Evolutionary conservation across 2,329 filamentous ascomycete genomes (phyloP), one percentile per base, ranked within the genome.

Genomic region (Aspergillus sp.): DNA sequence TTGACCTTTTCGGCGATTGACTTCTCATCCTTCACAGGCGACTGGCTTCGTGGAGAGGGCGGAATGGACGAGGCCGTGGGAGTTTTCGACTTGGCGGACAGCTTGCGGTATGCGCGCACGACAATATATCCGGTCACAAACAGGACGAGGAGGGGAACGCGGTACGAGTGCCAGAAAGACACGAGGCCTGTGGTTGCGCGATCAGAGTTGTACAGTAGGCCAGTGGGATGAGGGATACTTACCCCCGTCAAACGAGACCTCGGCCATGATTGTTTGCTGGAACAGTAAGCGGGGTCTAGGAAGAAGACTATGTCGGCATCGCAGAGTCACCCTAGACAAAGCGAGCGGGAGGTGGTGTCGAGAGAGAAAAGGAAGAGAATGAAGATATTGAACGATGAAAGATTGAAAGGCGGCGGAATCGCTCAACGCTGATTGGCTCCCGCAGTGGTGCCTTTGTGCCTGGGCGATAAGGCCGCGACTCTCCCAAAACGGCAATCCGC

Each of bases 141-240:
- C 13, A 68, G 66, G 38, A 78, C 54, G 36, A 81, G 67, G 36
- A 80, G 63, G 11, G 73, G 71, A 19, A 77, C 64, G 56, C 78
- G 75, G 63, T 77, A 74, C 16, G 65, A 60, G 64, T 81, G 78
- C 78, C 78, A 81, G 53, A 72, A 51, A 55, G 68, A 65, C 51
- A 77, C 59, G 9, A 73, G 43, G 49, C 67, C 75, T 77, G 14
- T 19, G 16, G n/a, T n/a, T 19, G 36, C 11, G 45, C 3, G 19
- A 19, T 32, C 16, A 47, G 34, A 13, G 7, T 29, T 2, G 25
- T 9, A 11, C 25, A 10, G 6, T 29, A 29, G 25, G 25, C 11
- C 11, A 29, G 6, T 29, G 25, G 25, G 25, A 29, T 29, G 40
- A 19, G 17, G 17, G 7, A 42, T 42, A 23, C 11, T 13, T 42